phyloP scores from a whole-genome alignment of 208 protist genomes.

The Acanthamoeba lenticulata region DNA sequence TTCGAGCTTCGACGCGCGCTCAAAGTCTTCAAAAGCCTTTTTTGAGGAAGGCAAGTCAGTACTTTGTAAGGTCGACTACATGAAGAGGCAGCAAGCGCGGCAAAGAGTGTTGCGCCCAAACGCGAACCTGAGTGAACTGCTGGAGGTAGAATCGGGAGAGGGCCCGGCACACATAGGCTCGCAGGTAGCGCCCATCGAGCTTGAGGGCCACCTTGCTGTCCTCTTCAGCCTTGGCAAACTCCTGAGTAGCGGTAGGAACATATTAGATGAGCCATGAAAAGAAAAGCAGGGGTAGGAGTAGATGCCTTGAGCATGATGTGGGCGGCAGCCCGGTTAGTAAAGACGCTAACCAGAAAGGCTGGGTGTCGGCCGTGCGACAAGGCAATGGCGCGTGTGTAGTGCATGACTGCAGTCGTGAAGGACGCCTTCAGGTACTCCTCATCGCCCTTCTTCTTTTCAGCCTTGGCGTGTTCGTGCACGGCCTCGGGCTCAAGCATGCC shows the following conservation, averaged over 20 bases:
- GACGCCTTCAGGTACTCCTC: conserved; percentile 20
- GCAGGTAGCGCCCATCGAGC: conserved; percentile 23
- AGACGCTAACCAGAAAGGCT: conserved; percentile 41
- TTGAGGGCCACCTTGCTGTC: conserved; percentile 45
- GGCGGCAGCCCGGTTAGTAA: conserved; percentile 14
- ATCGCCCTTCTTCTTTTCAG: conserved; percentile 46
- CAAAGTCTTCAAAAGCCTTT: conserved; percentile 33
- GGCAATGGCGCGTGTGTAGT: conserved; percentile 52
- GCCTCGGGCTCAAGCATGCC: neutral
- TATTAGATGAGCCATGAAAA: neutral
- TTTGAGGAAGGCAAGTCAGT: too few species aligned
- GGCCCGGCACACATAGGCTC: conserved; percentile 28
- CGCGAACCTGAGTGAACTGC: conserved; percentile 41
- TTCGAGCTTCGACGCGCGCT: conserved; percentile 33
- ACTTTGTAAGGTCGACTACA: neutral
- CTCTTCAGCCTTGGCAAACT: conserved; percentile 52
- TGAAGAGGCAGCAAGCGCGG: neutral
- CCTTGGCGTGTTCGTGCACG: conserved; percentile 60
- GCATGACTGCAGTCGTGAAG: conserved; percentile 48
- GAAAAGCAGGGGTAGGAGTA: neutral
- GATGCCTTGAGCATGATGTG: conserved; percentile 55
- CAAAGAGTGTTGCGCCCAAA: neutral
- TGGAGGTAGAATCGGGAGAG: conserved; percentile 45
- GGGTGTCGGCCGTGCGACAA: conserved; percentile 37
- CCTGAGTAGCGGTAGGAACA: neutral